Evolutionary conservation across 257 asterid genomes (phyloP), one percentile per base, ranked within the genome.

Genomic region (Rehmannia glutinosa): DNA sequence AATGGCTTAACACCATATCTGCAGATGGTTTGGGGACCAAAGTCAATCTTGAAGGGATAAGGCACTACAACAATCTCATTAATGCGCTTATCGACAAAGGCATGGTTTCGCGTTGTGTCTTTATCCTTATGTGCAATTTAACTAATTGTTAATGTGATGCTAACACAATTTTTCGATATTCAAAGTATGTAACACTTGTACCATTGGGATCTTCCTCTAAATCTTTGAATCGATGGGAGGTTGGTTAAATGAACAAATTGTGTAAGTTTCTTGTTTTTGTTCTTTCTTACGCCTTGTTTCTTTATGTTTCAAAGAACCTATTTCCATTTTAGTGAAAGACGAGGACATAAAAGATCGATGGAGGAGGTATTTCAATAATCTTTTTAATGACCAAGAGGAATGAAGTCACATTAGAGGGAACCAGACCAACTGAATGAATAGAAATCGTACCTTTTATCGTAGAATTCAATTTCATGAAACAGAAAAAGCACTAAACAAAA

Each of bases 141-240:
- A 54, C 45, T 64, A 53, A 55, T 56, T 36, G 54, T 17, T 76
- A 13, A 54, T 64, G 57, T n/a, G n/a, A n/a, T n/a, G n/a, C n/a
- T n/a, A n/a, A n/a, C n/a, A n/a, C 60, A 38, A 16, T 53, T 78
- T 55, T 59, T 81, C 76, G 90, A 75, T 59, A 72, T 84, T 72
- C 83, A n/a, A n/a, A 84, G 75, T 81, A 64, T 69, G 74, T 73
- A 33, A 84, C 83, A 52, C 65, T n/a, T 84, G 57, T 84, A 81
- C 59, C 87, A 81, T 65, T 84, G 87, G 90, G 90, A 81, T 84
- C 87, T 81, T 53, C 90, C 89, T 30, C 75, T 76, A 63, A 72
- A 59, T 77, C 83, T 78, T 74, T 27, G 77, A 84, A 32, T 74
- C 83, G 9, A 60, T 67, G 43, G 87, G 83, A 4, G 90, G 90